Evolutionary conservation across 306 rosid genomes (phyloP), one percentile per base, ranked within the genome.

Genomic region (Cucurbita moschata): DNA sequence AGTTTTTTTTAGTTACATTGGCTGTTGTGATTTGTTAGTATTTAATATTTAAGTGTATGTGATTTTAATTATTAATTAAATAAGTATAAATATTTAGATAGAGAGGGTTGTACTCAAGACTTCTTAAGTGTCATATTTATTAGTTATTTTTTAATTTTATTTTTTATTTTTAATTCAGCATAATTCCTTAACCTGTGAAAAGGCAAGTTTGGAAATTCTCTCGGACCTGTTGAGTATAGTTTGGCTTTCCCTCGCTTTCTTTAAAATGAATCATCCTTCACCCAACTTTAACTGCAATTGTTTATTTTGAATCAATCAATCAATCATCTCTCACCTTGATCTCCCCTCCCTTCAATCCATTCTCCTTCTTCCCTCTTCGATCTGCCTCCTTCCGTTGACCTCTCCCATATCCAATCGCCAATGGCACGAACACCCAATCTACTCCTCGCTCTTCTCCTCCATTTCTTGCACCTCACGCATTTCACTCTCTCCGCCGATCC

Each of bases 401-500:
- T 71, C 49, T 62, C 13, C 50, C 35, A 6, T 43, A 0, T 44
- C 7, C 73, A 11, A 1, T 15, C 69, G 2, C 71, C 55, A 46
- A 69, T 84, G 92, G 81, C 79, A 46, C 63, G 8, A 71, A 9
- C 77, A 76, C 70, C 75, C 62, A 71, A 35, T 75, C 83, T 40
- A 10, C 75, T 77, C 79, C 42, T 66, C 76, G 38, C 80, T 35
- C 61, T 47, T 71, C 2, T 76, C 66, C 16, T 82, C 73, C 44
- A 66, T 44, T 16, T 65, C 35, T 30, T 30, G 35, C 35, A 30
- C 35, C 35, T 30, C 35, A 30, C 35, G 35, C 44, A 66, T 44
- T 16, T 65, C 75, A 43, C n/a, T 10, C 57, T 79, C 79, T 79
- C 80, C n/a, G 79, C 77, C 60, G 80, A 82, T 60, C 76, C 81